phyloP scores from a whole-genome alignment of 2,329 filamentous ascomycete species.

The Aspergillus arachidicola region DNA sequence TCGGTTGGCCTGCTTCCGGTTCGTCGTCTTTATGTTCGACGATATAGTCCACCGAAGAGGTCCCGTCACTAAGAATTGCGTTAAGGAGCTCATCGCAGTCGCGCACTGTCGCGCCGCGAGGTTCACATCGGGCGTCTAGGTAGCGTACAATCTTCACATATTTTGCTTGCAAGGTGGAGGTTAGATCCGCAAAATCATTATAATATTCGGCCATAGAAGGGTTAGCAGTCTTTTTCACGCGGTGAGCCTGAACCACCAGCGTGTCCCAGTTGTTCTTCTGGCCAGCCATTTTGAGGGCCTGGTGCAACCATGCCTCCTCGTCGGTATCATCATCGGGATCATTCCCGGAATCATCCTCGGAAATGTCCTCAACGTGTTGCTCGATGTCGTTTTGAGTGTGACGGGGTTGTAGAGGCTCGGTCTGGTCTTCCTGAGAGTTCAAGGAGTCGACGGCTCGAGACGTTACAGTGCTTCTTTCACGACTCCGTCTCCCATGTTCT shows the following conservation, averaged over 20 bases:
- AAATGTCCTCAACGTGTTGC: not conserved
- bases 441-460: not conserved
- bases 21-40: constrained; percentile 8
- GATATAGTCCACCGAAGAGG: constrained; percentile 16
- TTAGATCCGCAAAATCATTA: constrained; percentile 5
- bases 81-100: constrained; percentile 6
- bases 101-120: not conserved
- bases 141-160: constrained; percentile 8
- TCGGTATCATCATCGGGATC: not conserved
- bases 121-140: not conserved
- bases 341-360: not conserved
- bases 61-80: constrained; percentile 8
- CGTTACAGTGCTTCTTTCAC: not conserved
- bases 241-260: constrained; percentile 13
- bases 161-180: constrained; percentile 1
- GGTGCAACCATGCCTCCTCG: constrained; percentile 17
- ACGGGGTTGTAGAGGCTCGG: not conserved
- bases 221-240: constrained; percentile 2
- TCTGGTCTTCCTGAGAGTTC: not conserved
- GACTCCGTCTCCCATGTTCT: not conserved
- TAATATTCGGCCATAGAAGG: constrained; percentile 1
- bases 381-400: not conserved
- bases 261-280: constrained; percentile 27
- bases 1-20: not conserved
- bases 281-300: constrained; percentile 20